phyloP scores from a whole-genome alignment of 2,329 filamentous ascomycete genomes.

The Cryphonectria nitschkei region DNA sequence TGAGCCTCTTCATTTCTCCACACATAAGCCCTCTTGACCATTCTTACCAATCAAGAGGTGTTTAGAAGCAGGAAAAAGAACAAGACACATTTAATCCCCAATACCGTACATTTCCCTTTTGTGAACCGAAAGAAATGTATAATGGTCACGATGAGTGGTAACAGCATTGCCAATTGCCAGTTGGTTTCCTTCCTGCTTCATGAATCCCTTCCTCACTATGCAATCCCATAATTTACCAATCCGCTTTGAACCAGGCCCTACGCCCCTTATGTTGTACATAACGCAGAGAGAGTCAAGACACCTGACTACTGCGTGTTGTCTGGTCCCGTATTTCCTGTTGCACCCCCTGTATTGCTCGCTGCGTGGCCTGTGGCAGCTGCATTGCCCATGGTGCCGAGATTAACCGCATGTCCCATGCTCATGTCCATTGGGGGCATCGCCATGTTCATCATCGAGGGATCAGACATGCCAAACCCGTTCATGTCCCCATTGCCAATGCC shows the following conservation, averaged over 20 bases:
- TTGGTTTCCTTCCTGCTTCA: background rate
- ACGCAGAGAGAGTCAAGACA: background rate
- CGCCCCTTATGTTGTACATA: background rate
- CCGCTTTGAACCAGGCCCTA: background rate
- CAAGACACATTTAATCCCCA: background rate
- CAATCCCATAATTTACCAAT: background rate
- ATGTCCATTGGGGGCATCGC: constrained; percentile 26
- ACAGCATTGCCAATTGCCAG: constrained; percentile 9
- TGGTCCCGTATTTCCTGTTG: constrained; percentile 8
- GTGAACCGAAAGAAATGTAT: background rate
- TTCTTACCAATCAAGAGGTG: constrained; percentile 7
- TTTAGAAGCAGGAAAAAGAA: background rate
- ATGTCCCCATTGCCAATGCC: constrained; percentile 26
- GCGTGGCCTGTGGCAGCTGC: constrained; percentile 4
- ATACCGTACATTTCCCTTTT: constrained; percentile 23
- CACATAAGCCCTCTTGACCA: background rate
- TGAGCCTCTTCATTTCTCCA: background rate
- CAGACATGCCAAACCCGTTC: constrained; percentile 27
- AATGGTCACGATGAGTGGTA: background rate
- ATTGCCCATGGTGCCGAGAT: constrained; percentile 12
- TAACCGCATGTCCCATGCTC: constrained; percentile 17
- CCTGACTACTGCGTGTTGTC: background rate
- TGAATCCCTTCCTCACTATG: background rate
- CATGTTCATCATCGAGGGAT: constrained; percentile 28
- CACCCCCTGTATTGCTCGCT: constrained; percentile 4